Percentiles rank a stretch among this genome's conserved stretches.
phyloP scores from a whole-genome alignment of 495 filamentous ascomycete species.

The Aspergillus sclerotiicarbonarius region DNA sequence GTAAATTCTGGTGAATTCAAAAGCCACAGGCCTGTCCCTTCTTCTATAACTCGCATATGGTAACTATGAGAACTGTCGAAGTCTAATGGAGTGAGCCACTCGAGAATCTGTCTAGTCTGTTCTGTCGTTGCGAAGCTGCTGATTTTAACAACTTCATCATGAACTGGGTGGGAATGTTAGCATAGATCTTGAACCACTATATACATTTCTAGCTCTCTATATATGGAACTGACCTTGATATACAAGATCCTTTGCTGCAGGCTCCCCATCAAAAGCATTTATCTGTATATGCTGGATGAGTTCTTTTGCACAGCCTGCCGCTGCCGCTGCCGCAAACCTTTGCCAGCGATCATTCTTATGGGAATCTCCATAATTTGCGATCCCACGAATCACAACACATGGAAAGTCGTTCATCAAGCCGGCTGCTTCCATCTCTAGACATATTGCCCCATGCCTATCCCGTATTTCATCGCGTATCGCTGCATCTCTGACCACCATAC shows the following conservation, averaged over 20 bases:
- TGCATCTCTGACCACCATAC: constrained; percentile 20
- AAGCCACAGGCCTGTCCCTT: neutral
- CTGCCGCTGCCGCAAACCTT: constrained; percentile 31
- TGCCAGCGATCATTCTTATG: constrained; percentile 43
- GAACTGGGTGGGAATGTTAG: neutral
- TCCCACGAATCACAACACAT: constrained; percentile 39
- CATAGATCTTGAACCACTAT: no score
- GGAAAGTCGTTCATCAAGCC: constrained; percentile 38
- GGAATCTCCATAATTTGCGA: constrained; percentile 40
- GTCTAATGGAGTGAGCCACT: neutral
- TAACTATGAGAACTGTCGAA: neutral
- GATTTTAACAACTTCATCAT: neutral
- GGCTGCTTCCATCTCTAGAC: constrained; percentile 46
- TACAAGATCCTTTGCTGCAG: neutral
- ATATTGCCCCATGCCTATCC: constrained; percentile 15
- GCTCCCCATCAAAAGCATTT: neutral
- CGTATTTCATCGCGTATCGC: constrained; percentile 19
- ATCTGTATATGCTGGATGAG: constrained; percentile 18
- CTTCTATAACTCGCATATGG: neutral
- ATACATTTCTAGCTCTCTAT: neutral
- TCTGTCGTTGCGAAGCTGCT: neutral
- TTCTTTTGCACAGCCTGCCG: constrained; percentile 36
- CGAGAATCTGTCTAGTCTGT: neutral
- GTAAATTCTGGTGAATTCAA: neutral
- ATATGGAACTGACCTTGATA: neutral